Evolutionary conservation across 2,329 filamentous ascomycete genomes (phyloP).

Genomic region (Cladophialophora bantiana): DNA sequence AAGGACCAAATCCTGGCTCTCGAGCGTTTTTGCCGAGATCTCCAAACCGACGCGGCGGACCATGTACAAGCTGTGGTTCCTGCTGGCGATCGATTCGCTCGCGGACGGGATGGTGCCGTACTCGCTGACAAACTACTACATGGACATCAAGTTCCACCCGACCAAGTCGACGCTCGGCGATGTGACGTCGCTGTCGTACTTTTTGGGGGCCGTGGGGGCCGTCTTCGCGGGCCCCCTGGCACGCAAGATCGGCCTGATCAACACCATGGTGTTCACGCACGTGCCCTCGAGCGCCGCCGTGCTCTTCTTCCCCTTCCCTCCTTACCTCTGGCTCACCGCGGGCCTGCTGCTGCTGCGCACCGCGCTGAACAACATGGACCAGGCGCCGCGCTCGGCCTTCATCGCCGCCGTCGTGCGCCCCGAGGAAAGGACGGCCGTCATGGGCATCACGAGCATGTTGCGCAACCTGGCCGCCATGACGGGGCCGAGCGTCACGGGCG

Average conservation of each 20-base stretch:
- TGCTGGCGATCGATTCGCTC: constrained; percentile 69
- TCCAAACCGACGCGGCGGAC: constrained; percentile 63
- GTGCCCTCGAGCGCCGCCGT: constrained; percentile 69
- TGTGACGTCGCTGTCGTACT: constrained; percentile 61
- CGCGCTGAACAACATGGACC: constrained; percentile 73
- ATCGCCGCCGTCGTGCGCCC: constrained; percentile 71
- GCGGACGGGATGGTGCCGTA: constrained; percentile 71
- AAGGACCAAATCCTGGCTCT: constrained; percentile 28
- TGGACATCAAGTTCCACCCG: constrained; percentile 63
- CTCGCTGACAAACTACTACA: constrained; percentile 65
- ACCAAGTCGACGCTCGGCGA: constrained; percentile 66
- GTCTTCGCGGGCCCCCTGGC: constrained; percentile 66
- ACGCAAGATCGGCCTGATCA: constrained; percentile 66
- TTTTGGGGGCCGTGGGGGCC: constrained; percentile 62
- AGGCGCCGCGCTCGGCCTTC: constrained; percentile 70
- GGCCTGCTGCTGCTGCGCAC: constrained; percentile 65
- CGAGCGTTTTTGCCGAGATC: constrained; percentile 57
- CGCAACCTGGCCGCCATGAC: constrained; percentile 65
- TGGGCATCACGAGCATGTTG: constrained; percentile 70
- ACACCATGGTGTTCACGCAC: constrained; percentile 70
- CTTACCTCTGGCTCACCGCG: constrained; percentile 59
- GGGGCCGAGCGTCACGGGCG: constrained; percentile 63
- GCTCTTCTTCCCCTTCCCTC: constrained; percentile 65
- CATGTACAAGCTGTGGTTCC: constrained; percentile 71
- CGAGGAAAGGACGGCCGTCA: constrained; percentile 71